Percentiles rank a stretch among this genome's conserved stretches.
These are phyloP conservation scores for Mortierella sp. DNA, from an alignment of 371 early-diverging fungal species.

Conservation along the genomic window DNA sequence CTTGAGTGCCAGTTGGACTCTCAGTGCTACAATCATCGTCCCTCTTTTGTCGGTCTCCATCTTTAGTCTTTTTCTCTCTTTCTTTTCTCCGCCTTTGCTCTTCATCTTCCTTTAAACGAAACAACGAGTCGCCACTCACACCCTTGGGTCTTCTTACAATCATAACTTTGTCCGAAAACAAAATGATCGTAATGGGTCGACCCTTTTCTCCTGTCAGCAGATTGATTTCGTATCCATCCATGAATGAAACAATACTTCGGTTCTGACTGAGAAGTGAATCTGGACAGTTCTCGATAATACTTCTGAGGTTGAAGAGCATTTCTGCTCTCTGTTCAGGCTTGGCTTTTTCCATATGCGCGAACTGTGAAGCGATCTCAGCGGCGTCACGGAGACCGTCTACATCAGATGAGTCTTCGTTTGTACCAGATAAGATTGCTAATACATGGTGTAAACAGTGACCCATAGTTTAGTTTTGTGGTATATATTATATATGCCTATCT, in stretches of 20 bases:
- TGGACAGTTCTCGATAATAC: slow-evolving; percentile 39
- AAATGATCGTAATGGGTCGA: slow-evolving; percentile 31
- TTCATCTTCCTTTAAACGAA: slow-evolving; percentile 26
- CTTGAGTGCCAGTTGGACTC: not conserved
- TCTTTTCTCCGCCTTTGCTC: slow-evolving; percentile 16
- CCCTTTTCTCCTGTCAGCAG: slow-evolving; percentile 44
- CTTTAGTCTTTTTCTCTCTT: slow-evolving; percentile 7
- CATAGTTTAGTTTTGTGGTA: not conserved
- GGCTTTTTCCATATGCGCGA: slow-evolving; percentile 46
- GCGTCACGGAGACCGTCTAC: slow-evolving; percentile 34
- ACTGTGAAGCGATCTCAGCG: slow-evolving; percentile 25
- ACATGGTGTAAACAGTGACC: not conserved
- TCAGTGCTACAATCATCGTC: not conserved
- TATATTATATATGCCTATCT: too few species aligned
- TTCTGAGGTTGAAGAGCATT: slow-evolving; percentile 33
- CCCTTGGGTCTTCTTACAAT: slow-evolving; percentile 37
- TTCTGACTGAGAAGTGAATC: slow-evolving; percentile 42
- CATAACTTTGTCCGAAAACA: slow-evolving; percentile 54
- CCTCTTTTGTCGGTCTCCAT: not conserved
- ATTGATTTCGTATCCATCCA: slow-evolving; percentile 46
- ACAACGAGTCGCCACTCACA: slow-evolving; percentile 25
- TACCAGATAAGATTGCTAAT: slow-evolving; percentile 29
- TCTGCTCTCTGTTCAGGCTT: slow-evolving; percentile 43
- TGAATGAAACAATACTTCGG: slow-evolving; percentile 20
- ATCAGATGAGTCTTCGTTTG: slow-evolving; percentile 19